phyloP scores from a whole-genome alignment of 352 stramenopile species.

The Phytophthora tubulina region DNA sequence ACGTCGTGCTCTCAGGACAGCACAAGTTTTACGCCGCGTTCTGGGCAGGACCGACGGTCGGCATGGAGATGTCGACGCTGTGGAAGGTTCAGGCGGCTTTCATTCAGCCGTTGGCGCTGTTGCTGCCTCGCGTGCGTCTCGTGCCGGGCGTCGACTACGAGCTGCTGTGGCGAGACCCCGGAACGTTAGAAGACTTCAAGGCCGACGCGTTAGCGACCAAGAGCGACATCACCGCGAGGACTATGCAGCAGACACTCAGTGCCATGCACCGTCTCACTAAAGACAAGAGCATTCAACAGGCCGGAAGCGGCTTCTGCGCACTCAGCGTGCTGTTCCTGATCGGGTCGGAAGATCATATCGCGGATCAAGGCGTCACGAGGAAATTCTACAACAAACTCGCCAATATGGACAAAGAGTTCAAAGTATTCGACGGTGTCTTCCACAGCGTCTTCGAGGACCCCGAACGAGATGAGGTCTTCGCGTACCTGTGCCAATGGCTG shows the following conservation, averaged over 20 bases:
- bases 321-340: constrained; percentile 43
- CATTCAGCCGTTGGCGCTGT: constrained; percentile 48
- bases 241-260: constrained; percentile 41
- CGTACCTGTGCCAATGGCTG: constrained; percentile 31
- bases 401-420: constrained; percentile 61
- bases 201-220: constrained; percentile 57
- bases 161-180: constrained; percentile 43
- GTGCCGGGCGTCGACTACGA: constrained; percentile 60
- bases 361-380: constrained; percentile 34
- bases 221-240: constrained; percentile 50
- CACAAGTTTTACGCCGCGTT: constrained; percentile 58
- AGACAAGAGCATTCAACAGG: constrained; percentile 32
- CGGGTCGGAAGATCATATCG: constrained; percentile 57
- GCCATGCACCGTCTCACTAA: constrained; percentile 38
- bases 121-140: constrained; percentile 48
- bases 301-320: constrained; percentile 22
- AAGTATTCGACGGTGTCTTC: constrained; percentile 57
- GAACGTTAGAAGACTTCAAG: constrained; percentile 60
- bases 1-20: constrained; percentile 51
- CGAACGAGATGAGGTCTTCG: constrained; percentile 42
- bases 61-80: constrained; percentile 55
- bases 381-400: constrained; percentile 49
- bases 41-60: constrained; percentile 53
- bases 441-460: constrained; percentile 66
- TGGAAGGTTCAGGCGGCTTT: constrained; percentile 55